phyloP scores from a whole-genome alignment of 306 rosid species.

The Lathyrus aphaca region DNA sequence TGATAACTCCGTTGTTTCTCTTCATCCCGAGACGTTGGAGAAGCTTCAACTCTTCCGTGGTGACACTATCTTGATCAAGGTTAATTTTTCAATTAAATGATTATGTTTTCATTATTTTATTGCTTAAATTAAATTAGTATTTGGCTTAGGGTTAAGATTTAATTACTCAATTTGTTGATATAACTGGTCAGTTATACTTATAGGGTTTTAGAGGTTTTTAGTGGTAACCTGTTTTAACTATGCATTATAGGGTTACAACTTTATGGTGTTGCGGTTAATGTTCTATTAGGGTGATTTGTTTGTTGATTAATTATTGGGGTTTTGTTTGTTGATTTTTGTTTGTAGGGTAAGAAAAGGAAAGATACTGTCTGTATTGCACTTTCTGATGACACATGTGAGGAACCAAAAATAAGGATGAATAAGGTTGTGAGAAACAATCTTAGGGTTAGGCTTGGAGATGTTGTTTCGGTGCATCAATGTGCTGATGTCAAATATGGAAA shows the following conservation, averaged over 20 bases:
- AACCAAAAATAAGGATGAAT: constrained; percentile 92
- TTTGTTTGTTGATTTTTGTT: constrained; percentile 27
- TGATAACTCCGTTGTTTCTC: constrained; percentile 92
- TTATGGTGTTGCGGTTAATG: not conserved
- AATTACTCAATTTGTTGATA: constrained; percentile 25
- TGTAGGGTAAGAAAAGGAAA: constrained; percentile 86
- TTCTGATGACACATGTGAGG: constrained; percentile 88
- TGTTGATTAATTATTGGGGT: not conserved
- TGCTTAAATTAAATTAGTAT: too few relatives aligned
- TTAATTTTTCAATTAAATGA: not conserved
- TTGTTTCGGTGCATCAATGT: constrained; percentile 92
- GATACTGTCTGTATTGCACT: constrained; percentile 93
- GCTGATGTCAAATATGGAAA: constrained; percentile 93
- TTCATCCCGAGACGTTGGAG: constrained; percentile 91
- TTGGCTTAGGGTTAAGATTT: constrained; percentile 22
- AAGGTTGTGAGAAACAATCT: constrained; percentile 90
- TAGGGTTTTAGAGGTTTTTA: not conserved
- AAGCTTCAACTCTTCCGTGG: constrained; percentile 92
- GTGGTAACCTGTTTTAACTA: not conserved
- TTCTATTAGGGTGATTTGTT: not conserved
- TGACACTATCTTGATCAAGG: constrained; percentile 91
- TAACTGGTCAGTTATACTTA: not conserved
- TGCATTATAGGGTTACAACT: not conserved
- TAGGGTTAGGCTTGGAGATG: constrained; percentile 97
- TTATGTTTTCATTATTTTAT: not conserved